These are phyloP conservation scores for Tilletia setariae DNA, from an alignment of 1,284 basidiomycete genomes.

Conservation along the genomic window DNA sequence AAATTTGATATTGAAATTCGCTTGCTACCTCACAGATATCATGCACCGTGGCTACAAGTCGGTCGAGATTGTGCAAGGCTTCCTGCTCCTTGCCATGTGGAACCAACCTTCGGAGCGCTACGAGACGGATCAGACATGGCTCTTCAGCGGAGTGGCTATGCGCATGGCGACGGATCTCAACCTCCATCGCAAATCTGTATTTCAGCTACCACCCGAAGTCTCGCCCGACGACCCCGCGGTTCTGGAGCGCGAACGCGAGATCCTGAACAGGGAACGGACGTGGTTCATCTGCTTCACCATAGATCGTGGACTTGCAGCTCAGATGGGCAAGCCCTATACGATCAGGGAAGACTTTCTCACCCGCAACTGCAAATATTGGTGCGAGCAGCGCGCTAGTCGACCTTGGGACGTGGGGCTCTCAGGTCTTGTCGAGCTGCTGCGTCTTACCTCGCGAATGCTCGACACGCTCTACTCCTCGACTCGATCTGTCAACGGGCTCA, in stretches of 20 bases:
- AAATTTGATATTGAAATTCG: no score
- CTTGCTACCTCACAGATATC: conserved; percentile 28
- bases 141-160: conserved; percentile 57
- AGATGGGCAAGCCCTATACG: conserved; percentile 84
- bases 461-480: conserved; percentile 86
- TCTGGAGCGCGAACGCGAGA: conserved; percentile 70
- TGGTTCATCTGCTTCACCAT: conserved; percentile 89
- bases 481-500: conserved; percentile 74
- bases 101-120: conserved; percentile 61
- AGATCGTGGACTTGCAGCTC: conserved; percentile 76
- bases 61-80: conserved; percentile 65
- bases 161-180: conserved; percentile 96
- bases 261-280: conserved; percentile 87
- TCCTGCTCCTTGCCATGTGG: conserved; percentile 55
- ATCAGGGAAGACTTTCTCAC: conserved; percentile 83
- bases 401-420: conserved; percentile 51
- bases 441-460: conserved; percentile 67
- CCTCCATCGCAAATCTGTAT: conserved; percentile 78
- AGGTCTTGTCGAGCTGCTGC: conserved; percentile 38
- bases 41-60: conserved; percentile 76
- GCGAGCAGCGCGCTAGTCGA: conserved; percentile 40
- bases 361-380: conserved; percentile 72
- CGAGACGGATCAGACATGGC: conserved; percentile 95
- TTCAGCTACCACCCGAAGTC: conserved; percentile 58
- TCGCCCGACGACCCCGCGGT: conserved; percentile 49